Conservation (phyloP, 2,329 filamentous ascomycete genomes). For the Stagonosporopsis rhizophila region DNA sequence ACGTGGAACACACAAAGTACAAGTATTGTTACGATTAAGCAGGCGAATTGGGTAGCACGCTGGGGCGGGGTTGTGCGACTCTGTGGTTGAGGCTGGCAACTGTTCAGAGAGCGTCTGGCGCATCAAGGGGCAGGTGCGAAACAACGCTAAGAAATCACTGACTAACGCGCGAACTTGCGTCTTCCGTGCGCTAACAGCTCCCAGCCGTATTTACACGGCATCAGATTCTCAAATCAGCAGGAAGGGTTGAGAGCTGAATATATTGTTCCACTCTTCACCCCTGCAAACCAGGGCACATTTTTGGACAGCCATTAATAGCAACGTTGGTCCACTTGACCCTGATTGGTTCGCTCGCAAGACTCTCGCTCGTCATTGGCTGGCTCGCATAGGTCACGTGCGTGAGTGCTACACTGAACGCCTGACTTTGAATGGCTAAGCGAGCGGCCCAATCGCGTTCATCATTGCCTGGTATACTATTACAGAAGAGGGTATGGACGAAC, state of each 20-base stretch:
- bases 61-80: not conserved
- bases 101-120: not conserved
- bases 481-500: not conserved
- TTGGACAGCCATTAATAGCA: conserved; percentile 1
- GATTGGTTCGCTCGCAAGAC: conserved; percentile 8
- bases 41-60: not conserved
- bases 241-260: not conserved
- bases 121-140: not conserved
- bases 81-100: not conserved
- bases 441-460: conserved; percentile 1
- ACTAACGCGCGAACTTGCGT: not conserved
- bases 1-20: not conserved
- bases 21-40: not conserved
- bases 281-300: not conserved
- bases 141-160: not conserved
- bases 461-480: not conserved
- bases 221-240: not conserved
- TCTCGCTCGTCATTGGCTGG: conserved; percentile 4
- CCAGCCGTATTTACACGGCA: not conserved
- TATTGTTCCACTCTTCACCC: not conserved
- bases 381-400: conserved; percentile 15
- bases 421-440: not conserved
- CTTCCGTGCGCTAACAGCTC: not conserved
- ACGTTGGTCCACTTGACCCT: not conserved
- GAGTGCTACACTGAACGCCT: conserved; percentile 8